Conservation (phyloP, 2,329 filamentous ascomycete species). For the Tolypocladium tropicale region DNA sequence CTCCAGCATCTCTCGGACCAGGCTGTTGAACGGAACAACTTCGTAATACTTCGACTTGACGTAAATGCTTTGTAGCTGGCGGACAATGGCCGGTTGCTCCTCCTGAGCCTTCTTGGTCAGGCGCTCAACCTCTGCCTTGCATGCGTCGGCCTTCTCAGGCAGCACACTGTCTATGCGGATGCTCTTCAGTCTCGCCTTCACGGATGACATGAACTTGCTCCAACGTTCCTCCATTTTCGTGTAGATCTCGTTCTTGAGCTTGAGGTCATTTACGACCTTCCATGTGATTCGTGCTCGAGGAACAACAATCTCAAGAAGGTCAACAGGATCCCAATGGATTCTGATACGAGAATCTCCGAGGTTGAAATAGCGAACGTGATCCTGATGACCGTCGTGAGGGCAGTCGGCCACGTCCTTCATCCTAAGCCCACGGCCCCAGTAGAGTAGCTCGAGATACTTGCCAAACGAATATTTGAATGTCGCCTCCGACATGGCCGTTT, state of each 20-base stretch:
- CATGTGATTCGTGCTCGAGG: constrained; percentile 85
- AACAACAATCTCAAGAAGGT: constrained; percentile 88
- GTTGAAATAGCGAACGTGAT: constrained; percentile 89
- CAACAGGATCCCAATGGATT: constrained; percentile 87
- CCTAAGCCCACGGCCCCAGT: constrained; percentile 82
- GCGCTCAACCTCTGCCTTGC: constrained; percentile 69
- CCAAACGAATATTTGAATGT: constrained; percentile 98
- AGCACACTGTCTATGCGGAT: constrained; percentile 89
- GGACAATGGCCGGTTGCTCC: constrained; percentile 64
- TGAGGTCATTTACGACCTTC: constrained; percentile 93
- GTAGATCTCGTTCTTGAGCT: constrained; percentile 87
- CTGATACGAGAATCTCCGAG: constrained; percentile 76
- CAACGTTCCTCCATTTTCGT: constrained; percentile 71
- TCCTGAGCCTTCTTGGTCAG: constrained; percentile 73
- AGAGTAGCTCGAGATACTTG: constrained; percentile 94
- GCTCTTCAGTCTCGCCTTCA: constrained; percentile 71
- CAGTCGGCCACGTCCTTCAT: constrained; percentile 62
- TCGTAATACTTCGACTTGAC: constrained; percentile 95
- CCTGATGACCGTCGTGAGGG: constrained; percentile 81
- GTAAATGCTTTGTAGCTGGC: constrained; percentile 79
- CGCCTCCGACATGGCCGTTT: constrained; percentile 82
- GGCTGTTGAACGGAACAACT: constrained; percentile 83
- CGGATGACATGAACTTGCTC: constrained; percentile 77
- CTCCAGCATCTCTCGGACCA: constrained; percentile 83
- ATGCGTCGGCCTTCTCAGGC: constrained; percentile 75